Percentiles rank a stretch among this genome's conserved stretches.
phyloP scores from a whole-genome alignment of 2,329 filamentous ascomycete species.

The Claviceps fusiformis region DNA sequence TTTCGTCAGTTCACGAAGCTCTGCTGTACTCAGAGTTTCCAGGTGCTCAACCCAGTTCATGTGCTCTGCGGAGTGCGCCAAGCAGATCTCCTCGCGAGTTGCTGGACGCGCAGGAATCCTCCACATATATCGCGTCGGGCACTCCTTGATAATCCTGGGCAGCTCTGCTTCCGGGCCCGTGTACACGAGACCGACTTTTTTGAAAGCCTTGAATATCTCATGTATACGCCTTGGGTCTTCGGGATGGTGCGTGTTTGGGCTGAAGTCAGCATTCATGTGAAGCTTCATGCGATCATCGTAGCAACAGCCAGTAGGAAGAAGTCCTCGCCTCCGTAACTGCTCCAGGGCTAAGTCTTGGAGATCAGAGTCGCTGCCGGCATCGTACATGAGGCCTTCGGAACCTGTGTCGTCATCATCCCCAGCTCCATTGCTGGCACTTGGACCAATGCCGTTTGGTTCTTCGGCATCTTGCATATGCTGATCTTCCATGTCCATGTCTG shows the following conservation, averaged over 20 bases:
- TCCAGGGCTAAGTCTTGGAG: constrained; percentile 24
- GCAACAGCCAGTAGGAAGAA: constrained; percentile 61
- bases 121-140: constrained; percentile 51
- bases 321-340: constrained; percentile 28
- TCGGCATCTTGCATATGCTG: constrained; percentile 29
- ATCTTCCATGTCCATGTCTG: constrained; percentile 29
- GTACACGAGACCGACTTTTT: constrained; percentile 64
- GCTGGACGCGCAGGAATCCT: constrained; percentile 70
- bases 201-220: constrained; percentile 83
- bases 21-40: constrained; percentile 39
- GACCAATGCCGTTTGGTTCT: constrained; percentile 13
- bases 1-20: constrained; percentile 55
- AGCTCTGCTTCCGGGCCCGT: constrained; percentile 42
- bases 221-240: constrained; percentile 90
- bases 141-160: constrained; percentile 34
- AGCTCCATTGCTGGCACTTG: constrained; percentile 9
- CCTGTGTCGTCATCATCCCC: constrained; percentile 18
- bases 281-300: constrained; percentile 96
- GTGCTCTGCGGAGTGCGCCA: constrained; percentile 66
- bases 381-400: constrained; percentile 21
- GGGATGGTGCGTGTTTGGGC: constrained; percentile 67
- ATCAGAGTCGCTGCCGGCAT: constrained; percentile 22
- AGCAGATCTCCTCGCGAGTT: constrained; percentile 63
- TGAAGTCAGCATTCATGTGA: constrained; percentile 73
- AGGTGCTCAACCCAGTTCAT: constrained; percentile 60